Evolutionary conservation across 208 protist species (phyloP).

Genomic region (Angomonas deanei): DNA sequence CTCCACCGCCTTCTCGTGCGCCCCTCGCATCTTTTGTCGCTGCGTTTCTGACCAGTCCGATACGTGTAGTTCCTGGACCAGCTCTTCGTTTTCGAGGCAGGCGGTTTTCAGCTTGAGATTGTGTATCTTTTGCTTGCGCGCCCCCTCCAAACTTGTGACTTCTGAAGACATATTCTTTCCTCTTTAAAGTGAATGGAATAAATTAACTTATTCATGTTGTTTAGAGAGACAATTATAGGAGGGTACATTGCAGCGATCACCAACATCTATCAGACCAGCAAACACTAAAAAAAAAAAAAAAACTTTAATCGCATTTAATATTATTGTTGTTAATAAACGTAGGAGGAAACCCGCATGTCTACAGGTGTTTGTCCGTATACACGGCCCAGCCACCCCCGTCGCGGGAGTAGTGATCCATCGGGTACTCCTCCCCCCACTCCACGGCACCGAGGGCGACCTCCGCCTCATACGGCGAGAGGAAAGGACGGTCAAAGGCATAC

Average conservation of each 20-base stretch:
- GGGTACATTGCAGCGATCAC: no score
- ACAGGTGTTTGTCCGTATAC: constrained; percentile 82
- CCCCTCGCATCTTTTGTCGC: constrained; percentile 62
- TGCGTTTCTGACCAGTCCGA: constrained; percentile 81
- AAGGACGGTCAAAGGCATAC: constrained; percentile 94
- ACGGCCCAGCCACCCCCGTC: constrained; percentile 91
- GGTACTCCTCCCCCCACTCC: constrained; percentile 89
- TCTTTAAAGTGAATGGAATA: background rate
- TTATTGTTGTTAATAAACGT: no score
- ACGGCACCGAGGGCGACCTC: constrained; percentile 88
- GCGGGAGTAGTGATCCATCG: constrained; percentile 97
- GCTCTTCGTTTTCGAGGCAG: constrained; percentile 75
- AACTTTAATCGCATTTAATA: no score
- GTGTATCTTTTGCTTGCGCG: constrained; percentile 85
- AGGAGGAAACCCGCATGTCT: no score
- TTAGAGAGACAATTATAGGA: background rate
- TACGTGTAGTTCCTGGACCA: constrained; percentile 79
- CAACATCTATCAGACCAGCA: background rate
- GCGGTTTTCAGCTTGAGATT: constrained; percentile 85
- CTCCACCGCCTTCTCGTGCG: constrained; percentile 74
- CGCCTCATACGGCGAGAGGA: constrained; percentile 97
- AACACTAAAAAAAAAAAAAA: background rate
- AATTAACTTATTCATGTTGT: background rate
- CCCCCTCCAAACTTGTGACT: constrained; percentile 72
- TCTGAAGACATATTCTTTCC: constrained; percentile 14